A percentile compares a stretch with the other conserved stretches of the same genome.
Evolutionary conservation across 192 early-diverging fungal species (phyloP).

Genomic region (Backusella australiensis): DNA sequence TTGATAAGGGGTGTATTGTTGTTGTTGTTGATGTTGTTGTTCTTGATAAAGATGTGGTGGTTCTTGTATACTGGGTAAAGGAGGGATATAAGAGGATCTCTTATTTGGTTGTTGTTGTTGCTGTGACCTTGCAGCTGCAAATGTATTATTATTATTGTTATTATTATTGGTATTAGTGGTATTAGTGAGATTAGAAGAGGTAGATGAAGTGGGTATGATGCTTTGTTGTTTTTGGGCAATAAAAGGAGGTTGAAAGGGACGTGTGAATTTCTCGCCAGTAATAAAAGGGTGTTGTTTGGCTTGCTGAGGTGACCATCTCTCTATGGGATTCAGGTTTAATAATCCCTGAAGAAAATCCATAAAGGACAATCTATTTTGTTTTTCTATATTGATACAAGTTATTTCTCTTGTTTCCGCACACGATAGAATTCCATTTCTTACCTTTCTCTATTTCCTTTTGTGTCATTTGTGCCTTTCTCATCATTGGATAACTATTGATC

Average conservation of each 20-base stretch:
- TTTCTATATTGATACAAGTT: slow-evolving; percentile 45
- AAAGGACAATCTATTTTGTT: slow-evolving; percentile 66
- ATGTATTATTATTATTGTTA: not conserved
- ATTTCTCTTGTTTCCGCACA: not conserved
- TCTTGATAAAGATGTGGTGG: slow-evolving; percentile 4
- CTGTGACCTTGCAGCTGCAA: not conserved
- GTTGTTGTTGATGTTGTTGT: not conserved
- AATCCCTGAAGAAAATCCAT: slow-evolving; percentile 94
- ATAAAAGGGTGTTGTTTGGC: slow-evolving; percentile 95
- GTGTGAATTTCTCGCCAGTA: slow-evolving; percentile 76
- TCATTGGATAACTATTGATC: slow-evolving; percentile 80
- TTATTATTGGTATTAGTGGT: not conserved
- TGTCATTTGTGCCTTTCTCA: slow-evolving; percentile 58
- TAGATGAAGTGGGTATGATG: not conserved
- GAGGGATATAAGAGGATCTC: slow-evolving; percentile 7
- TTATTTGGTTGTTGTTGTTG: not conserved
- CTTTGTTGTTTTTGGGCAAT: slow-evolving; percentile 3
- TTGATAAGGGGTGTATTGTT: not conserved
- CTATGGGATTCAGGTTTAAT: slow-evolving; percentile 85
- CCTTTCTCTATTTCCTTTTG: slow-evolving; percentile 73
- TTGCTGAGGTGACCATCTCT: slow-evolving; percentile 92
- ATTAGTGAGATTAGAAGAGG: not conserved
- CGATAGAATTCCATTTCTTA: slow-evolving; percentile 15
- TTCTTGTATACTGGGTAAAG: slow-evolving; percentile 13
- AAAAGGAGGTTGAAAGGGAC: slow-evolving; percentile 59